A percentile compares a stretch with the other conserved stretches of the same genome.
Evolutionary conservation across 805 yeast genomes (phyloP).

Genomic region (Zygotorulaspora chibaensis): DNA sequence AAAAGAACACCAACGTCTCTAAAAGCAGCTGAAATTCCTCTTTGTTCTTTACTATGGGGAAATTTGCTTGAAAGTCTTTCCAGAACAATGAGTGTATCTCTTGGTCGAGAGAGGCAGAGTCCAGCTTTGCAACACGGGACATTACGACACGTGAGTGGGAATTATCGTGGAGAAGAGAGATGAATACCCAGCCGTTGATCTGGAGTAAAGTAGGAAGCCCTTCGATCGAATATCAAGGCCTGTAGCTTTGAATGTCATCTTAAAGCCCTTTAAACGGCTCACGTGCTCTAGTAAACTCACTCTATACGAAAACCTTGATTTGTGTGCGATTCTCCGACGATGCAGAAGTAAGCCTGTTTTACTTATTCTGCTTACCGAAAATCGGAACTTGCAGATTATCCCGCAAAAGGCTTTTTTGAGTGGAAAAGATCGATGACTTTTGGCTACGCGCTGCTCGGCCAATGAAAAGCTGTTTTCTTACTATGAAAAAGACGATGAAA

Average conservation of each 20-base stretch:
- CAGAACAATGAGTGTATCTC: conserved; percentile 20
- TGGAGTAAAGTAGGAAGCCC: too few species aligned
- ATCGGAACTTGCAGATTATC: not conserved
- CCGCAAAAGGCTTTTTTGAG: not conserved
- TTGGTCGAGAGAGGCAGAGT: conserved; percentile 19
- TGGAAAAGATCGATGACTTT: too few species aligned
- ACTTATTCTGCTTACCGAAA: not conserved
- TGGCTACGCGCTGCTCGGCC: not conserved
- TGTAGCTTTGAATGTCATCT: too few species aligned
- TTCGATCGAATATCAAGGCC: too few species aligned
- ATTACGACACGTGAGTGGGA: too few species aligned
- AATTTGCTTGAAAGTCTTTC: conserved; percentile 10
- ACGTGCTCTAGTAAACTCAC: too few species aligned
- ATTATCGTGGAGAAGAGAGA: too few species aligned
- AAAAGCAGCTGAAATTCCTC: conserved; percentile 22
- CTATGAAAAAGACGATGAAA: not conserved
- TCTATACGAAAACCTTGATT: too few species aligned
- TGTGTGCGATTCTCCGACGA: too few species aligned
- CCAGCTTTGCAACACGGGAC: conserved; percentile 26
- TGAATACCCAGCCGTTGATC: too few species aligned
- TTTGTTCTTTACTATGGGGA: conserved; percentile 6
- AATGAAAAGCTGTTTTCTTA: not conserved
- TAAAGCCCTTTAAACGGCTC: too few species aligned
- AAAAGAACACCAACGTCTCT: conserved; percentile 20
- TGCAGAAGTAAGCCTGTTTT: too few species aligned